These are phyloP conservation scores for Mortierella claussenii DNA, from an alignment of 192 early-diverging fungal genomes.

Conservation along the genomic window DNA sequence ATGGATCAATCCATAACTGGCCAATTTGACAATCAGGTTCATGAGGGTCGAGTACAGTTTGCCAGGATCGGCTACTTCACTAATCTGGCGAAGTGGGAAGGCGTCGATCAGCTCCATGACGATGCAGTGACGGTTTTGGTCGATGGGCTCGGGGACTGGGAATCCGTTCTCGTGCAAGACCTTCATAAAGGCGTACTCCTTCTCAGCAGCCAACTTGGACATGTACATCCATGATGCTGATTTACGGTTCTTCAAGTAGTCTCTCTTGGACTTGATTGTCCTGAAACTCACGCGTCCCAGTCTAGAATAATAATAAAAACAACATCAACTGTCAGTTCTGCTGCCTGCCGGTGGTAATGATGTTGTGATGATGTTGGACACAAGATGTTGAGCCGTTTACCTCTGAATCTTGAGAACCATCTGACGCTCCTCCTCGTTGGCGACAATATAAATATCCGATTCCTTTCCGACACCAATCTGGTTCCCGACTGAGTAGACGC, in stretches of 20 bases:
- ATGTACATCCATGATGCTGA: slow-evolving; percentile 99
- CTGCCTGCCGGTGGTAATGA: not conserved
- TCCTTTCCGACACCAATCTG: slow-evolving; percentile 99
- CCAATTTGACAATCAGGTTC: slow-evolving; percentile 95
- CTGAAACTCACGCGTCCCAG: slow-evolving; percentile 97
- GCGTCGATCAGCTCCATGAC: slow-evolving; percentile 97
- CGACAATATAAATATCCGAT: slow-evolving; percentile 98
- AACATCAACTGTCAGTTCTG: no score
- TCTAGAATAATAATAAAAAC: no score
- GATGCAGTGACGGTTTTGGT: slow-evolving; percentile 94
- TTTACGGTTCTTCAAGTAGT: slow-evolving; percentile 94
- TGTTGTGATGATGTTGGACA: no score
- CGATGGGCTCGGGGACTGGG: slow-evolving; percentile 93
- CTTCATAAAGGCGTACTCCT: slow-evolving; percentile 99
- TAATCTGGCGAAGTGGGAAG: slow-evolving; percentile 93
- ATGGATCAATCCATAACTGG: slow-evolving; percentile 95
- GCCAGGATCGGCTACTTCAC: slow-evolving; percentile 87
- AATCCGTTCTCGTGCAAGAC: slow-evolving; percentile 89
- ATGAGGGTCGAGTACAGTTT: slow-evolving; percentile 94
- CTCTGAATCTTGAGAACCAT: slow-evolving; percentile 96
- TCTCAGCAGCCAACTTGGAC: slow-evolving; percentile 97
- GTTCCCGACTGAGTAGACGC: slow-evolving; percentile 95
- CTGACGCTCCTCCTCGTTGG: slow-evolving; percentile 90
- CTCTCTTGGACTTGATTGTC: slow-evolving; percentile 96
- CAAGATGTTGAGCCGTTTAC: no score